Evolutionary conservation across 345 rosid genomes (phyloP).

Genomic region (Populus davidiana): DNA sequence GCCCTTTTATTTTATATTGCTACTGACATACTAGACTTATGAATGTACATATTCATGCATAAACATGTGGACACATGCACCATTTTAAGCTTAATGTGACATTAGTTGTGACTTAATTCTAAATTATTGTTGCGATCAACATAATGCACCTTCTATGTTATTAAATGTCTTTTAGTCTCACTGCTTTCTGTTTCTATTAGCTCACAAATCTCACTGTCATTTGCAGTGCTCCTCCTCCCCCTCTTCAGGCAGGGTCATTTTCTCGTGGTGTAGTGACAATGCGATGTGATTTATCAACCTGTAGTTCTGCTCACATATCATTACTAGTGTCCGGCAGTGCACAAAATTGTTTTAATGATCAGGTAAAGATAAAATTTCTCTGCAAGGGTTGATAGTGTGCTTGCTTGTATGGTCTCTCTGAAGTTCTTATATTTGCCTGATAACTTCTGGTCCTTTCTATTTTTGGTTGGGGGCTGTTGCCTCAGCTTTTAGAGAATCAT

Average conservation of each 20-base stretch:
- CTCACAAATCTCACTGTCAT: conserved; percentile 18
- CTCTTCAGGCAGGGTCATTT: conserved; percentile 98
- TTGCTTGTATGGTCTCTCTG: neutral
- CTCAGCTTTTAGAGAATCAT: conserved; percentile 92
- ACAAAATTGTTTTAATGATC: conserved; percentile 95
- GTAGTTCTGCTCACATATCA: conserved; percentile 86
- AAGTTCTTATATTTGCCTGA: neutral
- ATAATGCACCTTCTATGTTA: neutral
- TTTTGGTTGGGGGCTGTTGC: conserved; percentile 5
- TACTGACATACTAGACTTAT: neutral
- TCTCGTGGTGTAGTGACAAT: conserved; percentile 98
- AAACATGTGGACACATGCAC: neutral
- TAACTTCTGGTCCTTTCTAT: conserved; percentile 12
- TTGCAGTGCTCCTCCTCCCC: conserved; percentile 98
- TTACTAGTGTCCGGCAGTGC: conserved; percentile 97
- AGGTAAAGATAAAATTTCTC: conserved; percentile 48
- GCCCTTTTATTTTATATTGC: conserved; percentile 1
- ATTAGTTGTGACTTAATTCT: no score
- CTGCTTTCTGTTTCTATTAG: neutral
- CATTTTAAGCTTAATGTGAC: neutral
- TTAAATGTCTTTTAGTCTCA: neutral
- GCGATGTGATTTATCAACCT: conserved; percentile 94
- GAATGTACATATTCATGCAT: neutral
- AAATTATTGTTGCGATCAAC: neutral
- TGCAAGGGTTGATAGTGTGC: neutral